These are phyloP conservation scores for Atalantia buxifolia DNA, from an alignment of 345 rosid species.

Conservation along the genomic window DNA sequence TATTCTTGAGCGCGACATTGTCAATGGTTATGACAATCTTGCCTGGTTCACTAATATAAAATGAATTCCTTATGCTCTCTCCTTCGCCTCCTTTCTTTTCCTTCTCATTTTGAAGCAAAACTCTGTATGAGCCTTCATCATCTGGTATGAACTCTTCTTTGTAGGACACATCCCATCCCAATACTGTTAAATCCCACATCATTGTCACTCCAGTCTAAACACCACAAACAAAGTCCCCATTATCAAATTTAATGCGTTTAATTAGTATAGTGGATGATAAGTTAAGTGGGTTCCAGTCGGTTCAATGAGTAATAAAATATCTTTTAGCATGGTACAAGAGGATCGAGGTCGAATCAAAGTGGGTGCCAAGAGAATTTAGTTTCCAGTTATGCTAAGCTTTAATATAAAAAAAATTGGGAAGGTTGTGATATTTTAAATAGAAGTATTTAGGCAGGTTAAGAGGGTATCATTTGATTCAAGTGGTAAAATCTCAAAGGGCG, in stretches of 20 bases:
- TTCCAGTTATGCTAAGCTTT: too few relatives aligned
- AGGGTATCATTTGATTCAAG: not conserved
- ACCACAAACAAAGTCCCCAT: not conserved
- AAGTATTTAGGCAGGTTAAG: not conserved
- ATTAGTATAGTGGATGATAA: not conserved
- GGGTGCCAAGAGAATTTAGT: too few relatives aligned
- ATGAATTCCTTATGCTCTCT: constrained; percentile 43
- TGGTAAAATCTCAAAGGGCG: too few relatives aligned
- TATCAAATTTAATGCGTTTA: not conserved
- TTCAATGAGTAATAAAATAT: too few relatives aligned
- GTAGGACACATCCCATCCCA: constrained; percentile 50
- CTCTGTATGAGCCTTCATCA: constrained; percentile 58
- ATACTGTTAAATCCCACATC: constrained; percentile 48
- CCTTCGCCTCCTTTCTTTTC: constrained; percentile 30
- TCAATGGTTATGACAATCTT: constrained; percentile 44
- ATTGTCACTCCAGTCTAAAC: constrained; percentile 45
- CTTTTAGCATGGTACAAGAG: too few relatives aligned
- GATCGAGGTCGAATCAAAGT: too few relatives aligned
- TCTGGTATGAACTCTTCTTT: constrained; percentile 62
- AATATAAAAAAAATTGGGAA: too few relatives aligned
- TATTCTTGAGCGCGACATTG: constrained; percentile 37
- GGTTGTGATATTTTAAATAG: too few relatives aligned
- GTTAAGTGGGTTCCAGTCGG: not conserved
- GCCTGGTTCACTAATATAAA: constrained; percentile 54
- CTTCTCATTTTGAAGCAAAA: constrained; percentile 31